Base-by-base conservation (phyloP, 164 flowering plant genomes). In the Vitis riparia region DNA sequence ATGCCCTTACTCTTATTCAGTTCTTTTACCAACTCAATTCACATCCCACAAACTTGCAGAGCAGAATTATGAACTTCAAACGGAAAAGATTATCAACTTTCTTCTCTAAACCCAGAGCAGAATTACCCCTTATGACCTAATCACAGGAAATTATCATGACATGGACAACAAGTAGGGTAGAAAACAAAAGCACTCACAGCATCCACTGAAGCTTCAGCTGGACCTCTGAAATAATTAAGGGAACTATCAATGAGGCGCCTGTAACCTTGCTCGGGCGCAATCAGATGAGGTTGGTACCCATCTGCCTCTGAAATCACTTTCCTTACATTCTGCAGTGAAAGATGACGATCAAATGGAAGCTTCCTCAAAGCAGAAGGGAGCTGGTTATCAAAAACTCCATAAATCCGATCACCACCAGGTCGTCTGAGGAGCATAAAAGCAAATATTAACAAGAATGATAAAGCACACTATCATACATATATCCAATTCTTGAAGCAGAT, bases 231-330 rank as follows among this genome's bases (percentile, higher is more conserved):
- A 75, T 79, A 87, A 70, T 72, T 77, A 4, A 91, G 65, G 14
- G 94, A 73, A 17, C 87, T 77, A 14, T 91, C 97, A 71, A 91
- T 88, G 13, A 89, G 90, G 27, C 94, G 86, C 11, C 94, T 70
- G 63, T 91, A 89, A 59, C 87, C 97, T 75, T 86, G 94, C 76
- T 91, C 97, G 2, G 97, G 97, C 11, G 97, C 98, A 80, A 94
- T 88, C 70, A 94, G 77, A 80, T 94, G 98, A 27, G 97, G 98
- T 72, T 91, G 98, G 76, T 94, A 94, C 11, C 98, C 98, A 89
- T 94, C 97, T 65, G 98, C 96, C 76, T 94, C 97, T 11, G 97
- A 82, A 63, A 94, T 84, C 12, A 92, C 89, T 77, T 87, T 94
- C 59, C 80, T 80, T 11, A 94, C 93, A 81, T 88, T 94, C 65